Evolutionary conservation across 2,329 filamentous ascomycete species (phyloP), one percentile per base, ranked within the genome.

Genomic region (Xylariaceae sp.): DNA sequence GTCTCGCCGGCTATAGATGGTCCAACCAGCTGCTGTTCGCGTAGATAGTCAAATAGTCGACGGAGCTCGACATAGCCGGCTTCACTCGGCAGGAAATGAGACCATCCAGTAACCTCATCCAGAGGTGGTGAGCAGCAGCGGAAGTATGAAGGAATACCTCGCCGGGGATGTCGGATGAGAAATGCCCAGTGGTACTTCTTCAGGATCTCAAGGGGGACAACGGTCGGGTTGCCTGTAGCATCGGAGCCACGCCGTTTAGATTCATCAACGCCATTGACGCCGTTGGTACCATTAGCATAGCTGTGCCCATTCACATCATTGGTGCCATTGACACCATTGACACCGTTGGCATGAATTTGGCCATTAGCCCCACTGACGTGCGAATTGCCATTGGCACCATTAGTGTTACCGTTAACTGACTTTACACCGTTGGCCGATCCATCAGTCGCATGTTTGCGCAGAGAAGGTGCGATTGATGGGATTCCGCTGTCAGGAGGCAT

Each of bases 101-200:
- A 80, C 77, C 95, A 97, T 6, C 91, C 91, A 0, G 93, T 97
- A 57, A 91, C 75, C 40, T 87, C 78, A 67, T 89, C 85, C 51
- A 97, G 81, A 0, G 94, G 94, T 11, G 94, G 92, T 48, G 96
- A 83, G 43, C 91, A 96, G 81, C 93, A 97, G 64, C 93, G 88
- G 80, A 88, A 96, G 78, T 93, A 97, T 40, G 91, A 96, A 6
- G 94, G 94, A 61, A 97, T 92, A 65, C 90, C 89, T 69, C 85
- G 86, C 65, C 91, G 86, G n/a, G 94, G 94, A 72, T 97, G 92
- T 52, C 94, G 92, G 78, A 99, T 97, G 59, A 97, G 82, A 75
- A 99, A 97, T 18, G 92, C 91, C 76, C 93, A 97, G 73, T 97
- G 92, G 75, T 96, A 97, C 62, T 85, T 80, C 67, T 85, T 82